Percentiles rank a stretch among this genome's conserved stretches.
Conservation (phyloP, 176 grass and related monocot species). For the Poa pratensis region DNA sequence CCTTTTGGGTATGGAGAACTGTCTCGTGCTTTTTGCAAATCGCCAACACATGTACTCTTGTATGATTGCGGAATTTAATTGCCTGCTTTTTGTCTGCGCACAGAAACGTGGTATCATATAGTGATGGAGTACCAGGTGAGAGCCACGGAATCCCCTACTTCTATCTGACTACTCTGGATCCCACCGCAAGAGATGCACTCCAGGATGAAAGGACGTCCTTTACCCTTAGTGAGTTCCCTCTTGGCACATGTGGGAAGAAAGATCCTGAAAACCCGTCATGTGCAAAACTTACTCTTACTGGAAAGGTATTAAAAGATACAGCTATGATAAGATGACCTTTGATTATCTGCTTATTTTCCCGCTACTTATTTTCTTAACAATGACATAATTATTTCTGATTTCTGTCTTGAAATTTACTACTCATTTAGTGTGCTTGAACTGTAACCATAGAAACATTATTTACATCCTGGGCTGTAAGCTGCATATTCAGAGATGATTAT, state of each 20-base stretch:
- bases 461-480: background rate
- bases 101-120: slow-evolving; percentile 98
- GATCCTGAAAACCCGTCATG: slow-evolving; percentile 98
- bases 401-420: slow-evolving; percentile 1
- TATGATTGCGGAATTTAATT: slow-evolving; percentile 26
- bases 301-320: slow-evolving; percentile 57
- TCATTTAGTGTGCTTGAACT: background rate
- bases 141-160: slow-evolving; percentile 77
- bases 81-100: slow-evolving; percentile 8
- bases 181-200: slow-evolving; percentile 77
- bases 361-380: no score
- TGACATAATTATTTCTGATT: background rate
- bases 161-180: slow-evolving; percentile 89
- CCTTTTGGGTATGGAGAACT: slow-evolving; percentile 80
- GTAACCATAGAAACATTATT: background rate
- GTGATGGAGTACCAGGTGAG: slow-evolving; percentile 68
- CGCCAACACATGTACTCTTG: slow-evolving; percentile 4
- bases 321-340: background rate
- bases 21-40: background rate
- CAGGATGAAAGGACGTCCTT: slow-evolving; percentile 79
- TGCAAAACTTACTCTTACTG: slow-evolving; percentile 93
- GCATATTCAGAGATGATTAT: background rate
- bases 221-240: slow-evolving; percentile 88
- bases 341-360: no score
- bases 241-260: slow-evolving; percentile 73